phyloP scores from a whole-genome alignment of 2,329 filamentous ascomycete species.

The Paecilomyces formosus region DNA sequence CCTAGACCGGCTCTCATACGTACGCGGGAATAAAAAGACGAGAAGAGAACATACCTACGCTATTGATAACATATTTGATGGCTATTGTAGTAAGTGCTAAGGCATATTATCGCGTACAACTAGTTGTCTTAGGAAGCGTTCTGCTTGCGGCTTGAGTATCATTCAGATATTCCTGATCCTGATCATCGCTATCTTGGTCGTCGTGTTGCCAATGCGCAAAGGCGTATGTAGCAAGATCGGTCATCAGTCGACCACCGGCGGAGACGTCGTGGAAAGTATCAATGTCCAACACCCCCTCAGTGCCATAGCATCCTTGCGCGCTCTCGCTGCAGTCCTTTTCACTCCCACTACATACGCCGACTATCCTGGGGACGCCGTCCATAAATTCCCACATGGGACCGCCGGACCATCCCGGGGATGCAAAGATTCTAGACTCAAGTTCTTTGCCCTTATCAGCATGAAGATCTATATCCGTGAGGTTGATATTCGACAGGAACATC shows the following conservation, averaged over 20 bases:
- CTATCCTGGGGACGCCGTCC: conserved; percentile 11
- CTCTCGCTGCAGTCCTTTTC: conserved; percentile 14
- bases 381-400: conserved; percentile 16
- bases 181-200: not conserved
- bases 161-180: not conserved
- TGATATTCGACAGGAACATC: conserved; percentile 14
- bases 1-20: not conserved
- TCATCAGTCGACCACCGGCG: conserved; percentile 16
- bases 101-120: not conserved
- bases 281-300: conserved; percentile 6
- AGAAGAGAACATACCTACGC: not conserved
- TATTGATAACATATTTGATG: not conserved
- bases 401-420: conserved; percentile 15
- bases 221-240: conserved; percentile 12
- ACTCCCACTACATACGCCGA: conserved; percentile 14
- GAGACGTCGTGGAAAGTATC: conserved; percentile 14
- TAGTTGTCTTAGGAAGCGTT: not conserved
- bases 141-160: not conserved
- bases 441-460: conserved; percentile 13
- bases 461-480: conserved; percentile 11
- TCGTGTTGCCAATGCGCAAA: conserved; percentile 7
- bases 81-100: not conserved
- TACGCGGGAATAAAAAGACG: not conserved
- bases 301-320: conserved; percentile 9
- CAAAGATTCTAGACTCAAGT: conserved; percentile 13